Evolutionary conservation across 108 stramenopile species (phyloP).

Genomic region (Fragilariopsis cylindrus): DNA sequence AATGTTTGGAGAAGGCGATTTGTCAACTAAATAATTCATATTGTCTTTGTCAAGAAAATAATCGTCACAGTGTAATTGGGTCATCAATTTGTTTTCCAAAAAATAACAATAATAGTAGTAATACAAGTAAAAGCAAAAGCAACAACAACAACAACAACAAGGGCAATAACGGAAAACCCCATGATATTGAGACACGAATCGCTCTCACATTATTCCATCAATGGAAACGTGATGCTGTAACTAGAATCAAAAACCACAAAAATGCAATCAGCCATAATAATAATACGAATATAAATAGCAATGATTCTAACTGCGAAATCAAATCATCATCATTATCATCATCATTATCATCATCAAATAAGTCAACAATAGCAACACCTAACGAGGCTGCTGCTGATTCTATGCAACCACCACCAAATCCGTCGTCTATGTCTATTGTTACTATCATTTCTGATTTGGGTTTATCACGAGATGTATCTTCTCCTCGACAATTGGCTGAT

Average conservation of each 20-base stretch:
- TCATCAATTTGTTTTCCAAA: slow-evolving; percentile 4
- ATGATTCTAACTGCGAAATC: background rate
- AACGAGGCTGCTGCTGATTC: background rate
- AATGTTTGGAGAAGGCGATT: background rate
- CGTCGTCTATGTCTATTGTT: background rate
- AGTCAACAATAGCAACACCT: slow-evolving; percentile 39
- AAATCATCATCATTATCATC: slow-evolving; percentile 8
- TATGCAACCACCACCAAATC: background rate
- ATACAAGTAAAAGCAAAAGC: background rate
- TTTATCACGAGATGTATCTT: slow-evolving; percentile 41
- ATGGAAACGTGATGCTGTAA: slow-evolving; percentile 26
- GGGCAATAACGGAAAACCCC: slow-evolving; percentile 46
- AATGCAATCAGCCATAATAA: background rate
- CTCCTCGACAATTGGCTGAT: slow-evolving; percentile 52
- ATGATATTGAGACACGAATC: slow-evolving; percentile 68
- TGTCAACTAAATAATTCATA: background rate
- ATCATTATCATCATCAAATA: slow-evolving; percentile 39
- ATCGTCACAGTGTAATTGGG: background rate
- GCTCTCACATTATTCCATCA: slow-evolving; percentile 60
- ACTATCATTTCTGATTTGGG: slow-evolving; percentile 58
- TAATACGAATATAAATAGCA: background rate
- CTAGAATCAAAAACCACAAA: background rate
- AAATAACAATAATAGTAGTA: background rate
- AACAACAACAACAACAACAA: slow-evolving; percentile 9
- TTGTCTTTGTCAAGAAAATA: background rate